Base-by-base conservation (phyloP, 768 basidiomycete genomes). In the Punctularia strigosozonata region DNA sequence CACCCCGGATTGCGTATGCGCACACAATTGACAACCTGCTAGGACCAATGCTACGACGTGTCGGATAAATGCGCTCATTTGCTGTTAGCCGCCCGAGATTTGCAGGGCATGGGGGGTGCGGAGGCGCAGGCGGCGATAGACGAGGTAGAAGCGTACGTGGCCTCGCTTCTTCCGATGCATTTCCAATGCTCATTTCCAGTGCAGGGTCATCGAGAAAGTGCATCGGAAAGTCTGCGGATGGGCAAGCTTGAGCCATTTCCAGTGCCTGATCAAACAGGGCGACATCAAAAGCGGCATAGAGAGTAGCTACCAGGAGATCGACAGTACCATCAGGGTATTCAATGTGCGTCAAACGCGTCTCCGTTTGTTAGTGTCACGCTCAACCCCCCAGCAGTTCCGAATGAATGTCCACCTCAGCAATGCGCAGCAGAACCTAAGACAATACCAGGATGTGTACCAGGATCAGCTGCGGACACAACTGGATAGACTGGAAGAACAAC, bases 271-370 rank as follows among this genome's bases (percentile, higher is more conserved):
- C 3, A 36, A 46, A 23, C 46, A 47, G 30, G 40, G 40, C 1
- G 45, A 46, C 22, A 47, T 47, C 36, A 46, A 15, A 17, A 3
- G 28, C 8, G 46, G 36, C 5, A 38, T 47, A 5, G 46, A 47
- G 12, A 28, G 38, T 13, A 46, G 44, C n/a, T 47, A 47, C 8
- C 41, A 17, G 35, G 46, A 47, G 41, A 14, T 47, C 22, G 35
- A 43, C 1, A 6, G 36, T 5, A 43, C 41, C 20, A 37, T 40
- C 6, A 19, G 31, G 22, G 34, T 14, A 18, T 47, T 47, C 28
- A 46, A 47, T 12, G 46, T 47, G 24, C 25, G 45, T 21, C 6
- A 8, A 21, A 18, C 13, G 2, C 17, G 1, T 19, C 18, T 8
- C 3, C 5, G n/a, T 3, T 36, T 6, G 17, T 18, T 2, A 6